Percentiles rank a stretch among this genome's conserved stretches.
These are phyloP conservation scores for Kurtzmaniella quercitrusa DNA, from an alignment of 1,139 yeast genomes.

Conservation along the genomic window DNA sequence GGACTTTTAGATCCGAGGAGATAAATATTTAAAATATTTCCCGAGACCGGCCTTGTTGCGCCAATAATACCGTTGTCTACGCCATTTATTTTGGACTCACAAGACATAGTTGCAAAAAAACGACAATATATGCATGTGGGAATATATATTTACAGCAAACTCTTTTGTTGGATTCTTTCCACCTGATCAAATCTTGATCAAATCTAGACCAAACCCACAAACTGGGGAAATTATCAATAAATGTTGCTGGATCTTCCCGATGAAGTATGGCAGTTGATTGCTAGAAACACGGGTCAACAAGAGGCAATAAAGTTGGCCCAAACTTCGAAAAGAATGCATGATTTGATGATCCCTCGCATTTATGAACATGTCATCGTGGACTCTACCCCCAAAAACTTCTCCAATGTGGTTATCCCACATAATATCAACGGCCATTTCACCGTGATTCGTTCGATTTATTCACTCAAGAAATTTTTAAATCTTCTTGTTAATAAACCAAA, in stretches of 20 bases:
- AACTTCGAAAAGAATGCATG: constrained; percentile 14
- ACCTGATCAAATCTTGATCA: background rate
- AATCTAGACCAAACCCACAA: background rate
- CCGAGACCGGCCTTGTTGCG: constrained; percentile 6
- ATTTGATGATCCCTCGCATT: constrained; percentile 15
- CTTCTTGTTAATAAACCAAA: constrained; percentile 11
- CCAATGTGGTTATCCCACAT: constrained; percentile 6
- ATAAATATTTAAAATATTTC: constrained; percentile 7
- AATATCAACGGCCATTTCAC: background rate
- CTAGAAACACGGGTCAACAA: constrained; percentile 13
- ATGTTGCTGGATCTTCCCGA: constrained; percentile 18
- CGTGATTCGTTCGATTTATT: constrained; percentile 13
- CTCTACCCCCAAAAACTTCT: constrained; percentile 11
- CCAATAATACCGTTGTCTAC: constrained; percentile 1
- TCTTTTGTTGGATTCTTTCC: background rate
- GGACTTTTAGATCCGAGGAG: constrained; percentile 14
- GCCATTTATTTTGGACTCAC: constrained; percentile 4
- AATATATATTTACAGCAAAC: background rate
- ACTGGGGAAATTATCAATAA: background rate
- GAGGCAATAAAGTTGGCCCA: constrained; percentile 16
- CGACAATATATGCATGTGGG: background rate
- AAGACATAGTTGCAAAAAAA: background rate
- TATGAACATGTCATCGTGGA: constrained; percentile 20
- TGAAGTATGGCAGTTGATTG: constrained; percentile 18
- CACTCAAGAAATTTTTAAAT: constrained; percentile 19